A percentile compares a stretch with the other conserved stretches of the same genome.
Conservation (phyloP, 2,329 filamentous ascomycete species). For the Exserohilum rostratum region DNA sequence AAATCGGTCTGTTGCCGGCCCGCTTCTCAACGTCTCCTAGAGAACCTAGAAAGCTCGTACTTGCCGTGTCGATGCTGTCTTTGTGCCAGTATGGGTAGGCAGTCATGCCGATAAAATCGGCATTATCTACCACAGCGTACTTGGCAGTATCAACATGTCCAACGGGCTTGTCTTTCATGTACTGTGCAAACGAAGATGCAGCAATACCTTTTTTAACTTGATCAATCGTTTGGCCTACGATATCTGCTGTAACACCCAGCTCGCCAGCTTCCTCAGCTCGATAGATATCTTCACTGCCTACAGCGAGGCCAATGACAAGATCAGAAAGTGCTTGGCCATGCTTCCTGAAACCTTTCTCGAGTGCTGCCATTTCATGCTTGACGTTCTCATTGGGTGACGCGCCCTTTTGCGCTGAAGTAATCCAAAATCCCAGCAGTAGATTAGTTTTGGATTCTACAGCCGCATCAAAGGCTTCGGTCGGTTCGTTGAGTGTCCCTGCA, state of each 20-base stretch:
- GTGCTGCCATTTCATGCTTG: constrained; percentile 39
- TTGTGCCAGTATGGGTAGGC: constrained; percentile 43
- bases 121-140: constrained; percentile 29
- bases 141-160: constrained; percentile 44
- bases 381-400: constrained; percentile 50
- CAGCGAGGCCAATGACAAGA: constrained; percentile 45
- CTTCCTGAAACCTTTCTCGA: constrained; percentile 38
- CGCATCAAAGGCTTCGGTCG: constrained; percentile 58
- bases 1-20: constrained; percentile 33
- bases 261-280: constrained; percentile 57
- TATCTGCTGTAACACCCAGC: constrained; percentile 66
- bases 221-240: constrained; percentile 63
- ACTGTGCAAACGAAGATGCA: constrained; percentile 61
- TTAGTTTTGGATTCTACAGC: constrained; percentile 41
- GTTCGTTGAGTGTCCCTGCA: constrained; percentile 53
- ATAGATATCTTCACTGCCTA: constrained; percentile 62
- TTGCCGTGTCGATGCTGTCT: constrained; percentile 43
- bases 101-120: constrained; percentile 44
- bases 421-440: constrained; percentile 44
- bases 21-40: constrained; percentile 28
- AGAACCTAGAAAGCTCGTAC: constrained; percentile 42
- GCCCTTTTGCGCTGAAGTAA: constrained; percentile 14
- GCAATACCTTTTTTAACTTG: constrained; percentile 54
- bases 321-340: constrained; percentile 58
- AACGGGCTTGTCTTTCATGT: constrained; percentile 49